Base-by-base conservation (phyloP, 208 protist genomes). In the Porcisia deanei region DNA sequence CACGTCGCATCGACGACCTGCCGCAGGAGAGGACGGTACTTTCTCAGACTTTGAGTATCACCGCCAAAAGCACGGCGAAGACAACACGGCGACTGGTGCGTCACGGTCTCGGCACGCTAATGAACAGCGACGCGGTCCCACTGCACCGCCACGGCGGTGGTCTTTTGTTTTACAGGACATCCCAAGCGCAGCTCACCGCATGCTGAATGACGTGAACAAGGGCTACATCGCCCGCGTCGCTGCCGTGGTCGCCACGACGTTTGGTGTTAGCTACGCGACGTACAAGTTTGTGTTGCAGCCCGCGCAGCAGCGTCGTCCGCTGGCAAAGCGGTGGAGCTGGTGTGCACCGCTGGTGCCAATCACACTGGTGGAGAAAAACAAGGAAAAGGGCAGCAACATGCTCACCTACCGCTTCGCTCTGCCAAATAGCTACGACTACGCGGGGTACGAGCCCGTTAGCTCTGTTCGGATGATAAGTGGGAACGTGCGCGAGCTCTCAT, bases 371-470 rank as follows among this genome's bases (percentile, higher is more conserved):
- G 89, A 94, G 55, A 88, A 90, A 73, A 85, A 84, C 41, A 73
- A 79, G 7, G 73, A 89, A 43, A 79, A 85, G 52, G 85, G 78
- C n/a, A 88, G 79, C 41, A 73, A 86, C 52, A 94, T 97, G 90
- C 73, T 86, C 49, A 61, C 89, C 4, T 90, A 91, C 37, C 88
- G 93, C 43, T 95, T 97, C 69, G 89, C 91, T 1, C 76, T 97
- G 54, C 91, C 93, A 1, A 82, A 94, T 81, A 86, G 77, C 69
- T 94, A 92, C 80, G 93, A 97, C 83, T 95, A 93, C 85, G 87
- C 91, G 59, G 93, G 93, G 14, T 95, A 97, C 78, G 89, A 89
- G 43, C 91, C 91, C 6, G 86, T 97, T 25, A 96, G 90, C 82
- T 95, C 90, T 20, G 93, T 97, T 10, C 85, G 76, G 12, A 76